A percentile compares a stretch with the other conserved stretches of the same genome.
phyloP scores from a whole-genome alignment of 2,329 filamentous ascomycete genomes.

The Teratosphaeria viscida region DNA sequence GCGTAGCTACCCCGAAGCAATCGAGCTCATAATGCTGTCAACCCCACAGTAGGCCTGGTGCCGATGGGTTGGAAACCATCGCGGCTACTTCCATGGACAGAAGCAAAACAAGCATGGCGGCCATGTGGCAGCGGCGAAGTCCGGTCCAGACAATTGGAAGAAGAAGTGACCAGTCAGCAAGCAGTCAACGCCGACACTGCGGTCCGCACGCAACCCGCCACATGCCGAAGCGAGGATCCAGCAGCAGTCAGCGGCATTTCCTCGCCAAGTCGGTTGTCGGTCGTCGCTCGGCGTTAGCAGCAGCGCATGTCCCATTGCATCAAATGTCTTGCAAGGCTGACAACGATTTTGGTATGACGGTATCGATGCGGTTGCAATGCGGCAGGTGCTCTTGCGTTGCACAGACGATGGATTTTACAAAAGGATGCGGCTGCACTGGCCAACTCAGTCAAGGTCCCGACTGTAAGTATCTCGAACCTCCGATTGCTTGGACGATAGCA shows the following conservation, averaged over 20 bases:
- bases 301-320: not conserved
- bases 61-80: too few relatives aligned
- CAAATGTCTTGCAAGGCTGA: not conserved
- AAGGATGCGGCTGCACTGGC: not conserved
- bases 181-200: not conserved
- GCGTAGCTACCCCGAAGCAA: too few relatives aligned
- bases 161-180: not conserved
- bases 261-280: not conserved
- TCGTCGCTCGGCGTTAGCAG: not conserved
- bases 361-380: not conserved
- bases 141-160: not conserved
- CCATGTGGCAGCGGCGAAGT: not conserved
- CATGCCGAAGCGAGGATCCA: not conserved
- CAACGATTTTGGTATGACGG: not conserved
- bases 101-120: not conserved
- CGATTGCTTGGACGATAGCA: not conserved
- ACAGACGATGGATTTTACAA: not conserved
- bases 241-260: not conserved
- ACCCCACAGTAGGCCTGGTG: too few relatives aligned
- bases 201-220: not conserved
- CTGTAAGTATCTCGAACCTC: too few relatives aligned
- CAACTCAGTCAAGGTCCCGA: too few relatives aligned
- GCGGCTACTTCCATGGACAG: too few relatives aligned
- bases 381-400: not conserved
- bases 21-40: too few relatives aligned